Evolutionary conservation across 1,284 basidiomycete genomes (phyloP), one percentile per base, ranked within the genome.

Genomic region (Polyporus tsugae): DNA sequence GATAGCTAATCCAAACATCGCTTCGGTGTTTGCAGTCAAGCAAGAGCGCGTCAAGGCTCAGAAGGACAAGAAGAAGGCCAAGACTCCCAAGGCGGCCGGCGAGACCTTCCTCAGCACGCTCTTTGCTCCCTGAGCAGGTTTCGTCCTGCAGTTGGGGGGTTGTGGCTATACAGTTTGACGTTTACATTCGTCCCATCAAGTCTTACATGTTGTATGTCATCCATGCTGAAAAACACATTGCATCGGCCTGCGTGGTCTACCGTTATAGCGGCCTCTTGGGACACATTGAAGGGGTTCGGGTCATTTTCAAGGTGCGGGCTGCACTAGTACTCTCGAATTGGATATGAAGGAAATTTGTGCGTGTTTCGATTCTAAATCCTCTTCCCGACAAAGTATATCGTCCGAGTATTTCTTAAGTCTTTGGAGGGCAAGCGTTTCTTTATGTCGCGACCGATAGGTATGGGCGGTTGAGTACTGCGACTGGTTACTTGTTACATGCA

Each of bases 61-160:
- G 80, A 89, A 90, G 82, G 86, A 83, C 75, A 85, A 85, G 76
- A 88, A 89, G 84, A 88, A 89, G 83, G 78, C 85, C 73, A 90
- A 88, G 79, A 83, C 85, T 60, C 83, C 83, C 75, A 83, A 82
- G 71, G 85, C 90, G 71, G 95, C 95, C 73, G 91, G 93, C 81
- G 91, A 95, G 83, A 87, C 89, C 70, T 98, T 98, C 95, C 84
- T 96, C 80, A 87, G 87, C 75, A 95, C 89, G 75, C 90, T 98
- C 79, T 91, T 94, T 76, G 90, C 96, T 81, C 90, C 94, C 79
- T 98, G 85, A 95, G 75, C 66, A 60, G 19, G n/a, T 15, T 35
- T 11, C 11, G 22, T 29, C 6, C 22, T 22, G 13, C 5, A 39
- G 36, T 15, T 55, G 42, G 29, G 13, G 35, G 36, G 71, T 57